Conservation (phyloP, 2,329 filamentous ascomycete species). For the Graphilbum fragrans region DNA sequence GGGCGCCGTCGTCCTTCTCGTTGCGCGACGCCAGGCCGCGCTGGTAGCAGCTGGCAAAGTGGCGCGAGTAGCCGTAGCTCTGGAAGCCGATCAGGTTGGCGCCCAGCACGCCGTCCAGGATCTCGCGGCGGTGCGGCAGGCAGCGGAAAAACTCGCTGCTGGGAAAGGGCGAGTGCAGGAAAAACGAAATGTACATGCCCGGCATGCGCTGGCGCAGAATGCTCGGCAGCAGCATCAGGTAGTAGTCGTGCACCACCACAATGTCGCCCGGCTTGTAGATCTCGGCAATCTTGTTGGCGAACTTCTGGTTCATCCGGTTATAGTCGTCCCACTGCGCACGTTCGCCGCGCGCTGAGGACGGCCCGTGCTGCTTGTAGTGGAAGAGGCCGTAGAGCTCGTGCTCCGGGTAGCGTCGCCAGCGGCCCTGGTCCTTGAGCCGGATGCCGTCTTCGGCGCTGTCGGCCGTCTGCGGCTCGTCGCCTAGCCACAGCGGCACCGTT, state of each 20-base stretch:
- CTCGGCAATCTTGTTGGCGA: conserved; percentile 78
- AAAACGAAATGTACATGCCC: conserved; percentile 90
- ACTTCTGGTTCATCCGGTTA: conserved; percentile 82
- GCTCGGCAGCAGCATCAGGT: conserved; percentile 78
- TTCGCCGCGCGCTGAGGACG: conserved; percentile 71
- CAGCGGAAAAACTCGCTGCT: conserved; percentile 93
- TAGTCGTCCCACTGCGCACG: conserved; percentile 85
- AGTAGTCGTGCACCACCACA: conserved; percentile 88
- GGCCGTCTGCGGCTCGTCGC: conserved; percentile 45
- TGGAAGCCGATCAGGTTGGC: conserved; percentile 93
- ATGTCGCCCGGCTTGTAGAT: conserved; percentile 88
- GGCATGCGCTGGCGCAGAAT: conserved; percentile 77
- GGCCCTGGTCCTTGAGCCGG: conserved; percentile 64
- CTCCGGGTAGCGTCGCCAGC: conserved; percentile 86
- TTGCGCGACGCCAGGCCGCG: conserved; percentile 53
- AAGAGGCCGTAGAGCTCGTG: conserved; percentile 86
- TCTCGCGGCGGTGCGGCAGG: conserved; percentile 75
- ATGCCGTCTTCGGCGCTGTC: conserved; percentile 57
- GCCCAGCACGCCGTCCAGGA: conserved; percentile 80
- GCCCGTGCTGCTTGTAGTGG: conserved; percentile 92
- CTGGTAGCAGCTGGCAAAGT: conserved; percentile 90
- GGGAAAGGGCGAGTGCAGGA: conserved; percentile 86
- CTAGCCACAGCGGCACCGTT: conserved; percentile 81
- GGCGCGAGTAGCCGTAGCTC: conserved; percentile 86
- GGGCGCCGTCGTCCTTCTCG: conserved; percentile 75